Evolutionary conservation across 192 early-diverging fungal genomes (phyloP), one percentile per base, ranked within the genome.

Genomic region (Podila minutissima): DNA sequence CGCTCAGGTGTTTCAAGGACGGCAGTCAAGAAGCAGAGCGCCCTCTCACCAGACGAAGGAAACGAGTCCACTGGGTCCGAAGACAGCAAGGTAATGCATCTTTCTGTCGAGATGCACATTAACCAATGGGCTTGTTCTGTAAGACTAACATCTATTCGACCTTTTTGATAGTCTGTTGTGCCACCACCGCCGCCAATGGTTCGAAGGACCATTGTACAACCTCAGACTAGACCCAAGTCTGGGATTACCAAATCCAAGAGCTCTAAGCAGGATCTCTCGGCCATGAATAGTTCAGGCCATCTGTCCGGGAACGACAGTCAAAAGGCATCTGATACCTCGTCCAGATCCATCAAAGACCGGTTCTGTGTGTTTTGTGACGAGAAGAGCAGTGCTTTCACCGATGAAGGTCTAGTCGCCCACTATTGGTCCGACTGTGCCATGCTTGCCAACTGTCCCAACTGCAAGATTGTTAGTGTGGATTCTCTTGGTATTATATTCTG

Each of bases 291-390:
- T 9, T 71, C 62, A 26, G 61, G 28, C 15, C 31, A 49, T 1
- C 3, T 8, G 13, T 41, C 78, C 15, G 50, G 41, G 1, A 60
- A 31, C 61, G 67, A 64, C 12, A 11, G 31, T 38, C 57, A 29
- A 24, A 55, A 55, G 22, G 53, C 20, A 22, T n/a, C n/a, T 5
- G n/a, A 46, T 22, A 24, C 63, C 28, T 31, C 15, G 11, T 60
- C 50, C 38, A 59, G 46, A 28, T 59, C 74, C 9, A 28, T 26
- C 29, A 67, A 71, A 15, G 71, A 68, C 26, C 85, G 88, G 38
- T 85, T 86, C 20, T 95, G 94, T 72, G 91, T 95, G 19, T 95
- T 95, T 64, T 95, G 94, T 73, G 91, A 90, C 48, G 90, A 92
- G 69, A 75, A 85, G 4, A 89, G 88, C 55, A 82, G 83, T 20